These are phyloP conservation scores for Halophytophthora batemanensis DNA, from an alignment of 352 stramenopile genomes.

Conservation along the genomic window DNA sequence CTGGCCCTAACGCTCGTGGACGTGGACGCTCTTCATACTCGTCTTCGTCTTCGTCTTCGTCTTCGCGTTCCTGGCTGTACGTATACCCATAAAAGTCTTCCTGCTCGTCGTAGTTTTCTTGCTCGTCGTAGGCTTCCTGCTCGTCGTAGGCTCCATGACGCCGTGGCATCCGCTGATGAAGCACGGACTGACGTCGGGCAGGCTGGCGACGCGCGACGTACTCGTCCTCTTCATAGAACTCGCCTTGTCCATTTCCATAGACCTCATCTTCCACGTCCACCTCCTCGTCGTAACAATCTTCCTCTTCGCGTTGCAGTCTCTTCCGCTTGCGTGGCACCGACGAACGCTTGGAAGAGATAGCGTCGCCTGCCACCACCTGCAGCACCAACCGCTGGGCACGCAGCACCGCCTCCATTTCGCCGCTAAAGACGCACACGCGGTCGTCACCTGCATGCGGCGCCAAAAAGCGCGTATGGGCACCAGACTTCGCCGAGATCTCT, in stretches of 20 bases:
- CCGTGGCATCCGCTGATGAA: conserved; percentile 9
- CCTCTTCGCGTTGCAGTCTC: conserved; percentile 12
- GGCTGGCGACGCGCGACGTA: background rate
- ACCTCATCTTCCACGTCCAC: conserved; percentile 15
- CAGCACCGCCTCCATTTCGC: conserved; percentile 47
- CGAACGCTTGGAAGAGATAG: conserved; percentile 41
- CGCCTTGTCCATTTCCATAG: background rate
- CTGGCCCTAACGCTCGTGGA: too few species aligned
- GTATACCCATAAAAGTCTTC: background rate
- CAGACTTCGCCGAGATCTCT: conserved; percentile 52
- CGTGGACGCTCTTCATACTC: too few species aligned
- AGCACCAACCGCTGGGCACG: conserved; percentile 54
- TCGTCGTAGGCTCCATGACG: conserved; percentile 12
- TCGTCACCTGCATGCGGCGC: conserved; percentile 32
- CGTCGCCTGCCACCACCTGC: conserved; percentile 55
- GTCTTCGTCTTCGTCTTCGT: too few species aligned
- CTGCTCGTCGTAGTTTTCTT: conserved; percentile 10
- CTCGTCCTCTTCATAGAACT: conserved; percentile 10
- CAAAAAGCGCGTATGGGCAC: conserved; percentile 47
- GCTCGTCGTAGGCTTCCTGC: conserved; percentile 14
- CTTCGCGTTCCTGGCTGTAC: too few species aligned
- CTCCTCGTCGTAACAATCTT: conserved; percentile 7
- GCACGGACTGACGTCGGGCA: conserved; percentile 10
- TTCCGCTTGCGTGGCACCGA: conserved; percentile 40
- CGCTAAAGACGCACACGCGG: conserved; percentile 51